Base-by-base conservation (phyloP, 2,329 filamentous ascomycete species). In the Colletotrichum cordylinicola region DNA sequence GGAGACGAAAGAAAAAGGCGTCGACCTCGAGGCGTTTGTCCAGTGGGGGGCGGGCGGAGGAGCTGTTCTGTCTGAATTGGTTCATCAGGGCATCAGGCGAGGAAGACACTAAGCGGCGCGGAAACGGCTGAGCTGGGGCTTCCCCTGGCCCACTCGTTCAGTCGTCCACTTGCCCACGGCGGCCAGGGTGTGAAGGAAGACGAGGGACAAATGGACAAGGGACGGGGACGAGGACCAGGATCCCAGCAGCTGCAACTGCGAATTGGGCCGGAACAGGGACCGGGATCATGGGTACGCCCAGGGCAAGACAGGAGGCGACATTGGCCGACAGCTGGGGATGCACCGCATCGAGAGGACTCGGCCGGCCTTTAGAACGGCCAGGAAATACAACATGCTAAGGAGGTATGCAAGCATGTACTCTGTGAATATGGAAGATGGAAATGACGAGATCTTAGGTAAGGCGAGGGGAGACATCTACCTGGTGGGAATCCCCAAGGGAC, bases 221-320 rank as follows among this genome's bases (percentile, higher is more conserved):
- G 65, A 48, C 70, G 24, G 37, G 35, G 70, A 39, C 58, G 33
- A 6, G 37, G 62, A 66, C 31, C 56, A 33, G 52, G 24, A 58
- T 61, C 29, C 71, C 31, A 70, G 66, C 35, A 37, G 24, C 60
- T 37, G 33, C 18, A 43, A 48, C 43, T 21, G 48, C 21, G 48
- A 21, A 18, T 35, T 29, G 66, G 66, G 27, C 52, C 8, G 27
- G 67, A 64, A 75, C 69, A 75, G 29, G 69, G 73, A 67, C 73
- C 69, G 62, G 72, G 72, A 56, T 75, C 68, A 72, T 72, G 72
- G 72, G 33, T 75, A 31, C 69, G 62, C 37, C 39, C 62, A 75
- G 35, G 67, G 60, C 58, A 67, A 67, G 61, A 67, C 61, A 75
- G 62, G 69, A 67, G 62, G 62, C 72, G 72, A 75, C 67, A 66